Evolutionary conservation across 2,329 filamentous ascomycete species (phyloP), one percentile per base, ranked within the genome.

Genomic region (Cladosporium velox): DNA sequence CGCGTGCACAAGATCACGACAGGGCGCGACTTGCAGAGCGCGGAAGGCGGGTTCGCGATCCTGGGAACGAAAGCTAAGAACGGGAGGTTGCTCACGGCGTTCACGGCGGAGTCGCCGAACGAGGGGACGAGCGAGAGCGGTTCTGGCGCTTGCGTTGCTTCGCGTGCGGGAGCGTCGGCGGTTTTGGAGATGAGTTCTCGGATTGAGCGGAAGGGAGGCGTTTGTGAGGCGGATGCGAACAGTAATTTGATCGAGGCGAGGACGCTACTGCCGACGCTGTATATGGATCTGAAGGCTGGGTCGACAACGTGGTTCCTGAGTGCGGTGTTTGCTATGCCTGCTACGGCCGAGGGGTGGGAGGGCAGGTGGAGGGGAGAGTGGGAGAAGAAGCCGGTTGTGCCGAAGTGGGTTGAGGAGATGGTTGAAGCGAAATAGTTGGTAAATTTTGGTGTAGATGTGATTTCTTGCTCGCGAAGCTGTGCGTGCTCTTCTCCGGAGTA

Each of bases 211-310:
- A 78, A 77, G 64, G 90, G 90, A 3, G 88, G 85, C 74, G 81
- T 92, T 30, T 86, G 93, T 58, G 88, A 92, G 66, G 89, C 90
- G 12, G 91, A 93, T 75, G 90, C 91, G 7, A 93, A 93, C 79
- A 90, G 88, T 58, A 93, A 93, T 77, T 79, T 93, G 38, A 82
- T 92, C 2, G 88, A 92, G 78, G 87, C 88, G 66, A 81, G 91
- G 66, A 92, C 89, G 4, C 83, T 90, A 51, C 85, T 93, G 70
- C 91, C 91, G 28, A 88, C 88, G 34, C 77, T 93, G 72, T 86
- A 88, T 73, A 83, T 85, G 68, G 87, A 86, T 30, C 75, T 93
- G 41, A 79, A 80, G 63, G 80, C 82, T 54, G 88, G 86, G 0
- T 80, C 86, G 71, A 83, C 81, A 32, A 82, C 80, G 44, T 91